Evolutionary conservation across 2,329 filamentous ascomycete species (phyloP).

Genomic region (Aspergillus cejpii): DNA sequence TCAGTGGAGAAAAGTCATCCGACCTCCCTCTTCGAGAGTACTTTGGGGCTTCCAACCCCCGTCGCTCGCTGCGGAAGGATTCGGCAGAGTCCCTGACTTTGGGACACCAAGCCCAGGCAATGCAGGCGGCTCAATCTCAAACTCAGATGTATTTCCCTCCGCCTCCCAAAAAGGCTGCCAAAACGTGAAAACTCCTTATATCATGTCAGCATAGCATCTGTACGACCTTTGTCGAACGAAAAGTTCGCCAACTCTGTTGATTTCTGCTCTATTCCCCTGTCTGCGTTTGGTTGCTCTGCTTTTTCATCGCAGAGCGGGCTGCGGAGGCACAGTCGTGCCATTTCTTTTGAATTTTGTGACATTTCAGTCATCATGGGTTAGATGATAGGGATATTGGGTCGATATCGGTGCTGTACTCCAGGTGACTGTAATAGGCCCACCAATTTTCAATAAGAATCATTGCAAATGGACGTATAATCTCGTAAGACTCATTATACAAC

Average conservation of each 20-base stretch:
- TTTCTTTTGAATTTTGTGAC: background rate
- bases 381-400: background rate
- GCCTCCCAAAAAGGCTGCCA: conserved; percentile 37
- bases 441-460: no score
- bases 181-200: conserved; percentile 13
- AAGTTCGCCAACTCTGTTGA: background rate
- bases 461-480: no score
- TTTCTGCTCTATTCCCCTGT: background rate
- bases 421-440: background rate
- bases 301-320: background rate
- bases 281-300: background rate
- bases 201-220: background rate
- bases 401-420: background rate
- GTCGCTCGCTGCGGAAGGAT: conserved; percentile 18
- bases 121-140: conserved; percentile 13
- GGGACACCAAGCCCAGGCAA: conserved; percentile 8
- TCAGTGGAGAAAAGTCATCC: conserved; percentile 30
- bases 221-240: background rate
- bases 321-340: background rate
- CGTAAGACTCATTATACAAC: no score
- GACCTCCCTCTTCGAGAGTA: conserved; percentile 39
- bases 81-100: conserved; percentile 14
- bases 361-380: background rate
- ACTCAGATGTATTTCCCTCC: conserved; percentile 40
- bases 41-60: conserved; percentile 21